Percentiles rank a stretch among this genome's conserved stretches.
Conservation (phyloP, 768 basidiomycete genomes). For the Mycena galopus region DNA sequence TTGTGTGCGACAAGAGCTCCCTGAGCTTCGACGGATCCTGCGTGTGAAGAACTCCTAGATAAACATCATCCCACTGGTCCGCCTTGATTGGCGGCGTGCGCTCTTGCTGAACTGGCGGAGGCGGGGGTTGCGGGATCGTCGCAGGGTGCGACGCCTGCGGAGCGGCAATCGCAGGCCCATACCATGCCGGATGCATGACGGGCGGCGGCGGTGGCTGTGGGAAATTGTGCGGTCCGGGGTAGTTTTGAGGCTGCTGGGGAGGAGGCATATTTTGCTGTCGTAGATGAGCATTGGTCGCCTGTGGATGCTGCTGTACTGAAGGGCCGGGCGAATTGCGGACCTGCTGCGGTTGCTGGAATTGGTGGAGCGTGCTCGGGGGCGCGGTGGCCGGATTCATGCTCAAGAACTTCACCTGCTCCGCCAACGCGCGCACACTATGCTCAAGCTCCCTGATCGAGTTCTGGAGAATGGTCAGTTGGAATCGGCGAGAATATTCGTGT, state of each 20-base stretch:
- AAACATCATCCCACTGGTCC: constrained; percentile 90
- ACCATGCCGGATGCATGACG: constrained; percentile 70
- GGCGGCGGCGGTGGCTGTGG: constrained; percentile 54
- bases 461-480: constrained; percentile 51
- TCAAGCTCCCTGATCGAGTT: constrained; percentile 85
- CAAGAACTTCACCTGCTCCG: constrained; percentile 88
- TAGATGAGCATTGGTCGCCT: constrained; percentile 54
- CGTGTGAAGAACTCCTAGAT: constrained; percentile 80
- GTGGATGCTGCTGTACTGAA: constrained; percentile 53
- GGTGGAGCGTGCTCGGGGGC: constrained; percentile 52
- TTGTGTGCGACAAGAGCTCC: constrained; percentile 78
- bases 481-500: not conserved
- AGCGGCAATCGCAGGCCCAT: constrained; percentile 74
- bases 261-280: constrained; percentile 59
- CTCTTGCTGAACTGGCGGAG: constrained; percentile 50
- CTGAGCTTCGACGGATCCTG: constrained; percentile 83
- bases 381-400: constrained; percentile 65
- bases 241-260: constrained; percentile 52
- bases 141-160: constrained; percentile 88
- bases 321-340: constrained; percentile 57
- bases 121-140: constrained; percentile 70
- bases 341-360: constrained; percentile 56
- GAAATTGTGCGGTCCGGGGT: constrained; percentile 49
- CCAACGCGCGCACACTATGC: constrained; percentile 77
- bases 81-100: constrained; percentile 67